Percentiles rank a stretch among this genome's conserved stretches.
phyloP scores from a whole-genome alignment of 1,139 yeast genomes.

The Candida glucosophila region DNA sequence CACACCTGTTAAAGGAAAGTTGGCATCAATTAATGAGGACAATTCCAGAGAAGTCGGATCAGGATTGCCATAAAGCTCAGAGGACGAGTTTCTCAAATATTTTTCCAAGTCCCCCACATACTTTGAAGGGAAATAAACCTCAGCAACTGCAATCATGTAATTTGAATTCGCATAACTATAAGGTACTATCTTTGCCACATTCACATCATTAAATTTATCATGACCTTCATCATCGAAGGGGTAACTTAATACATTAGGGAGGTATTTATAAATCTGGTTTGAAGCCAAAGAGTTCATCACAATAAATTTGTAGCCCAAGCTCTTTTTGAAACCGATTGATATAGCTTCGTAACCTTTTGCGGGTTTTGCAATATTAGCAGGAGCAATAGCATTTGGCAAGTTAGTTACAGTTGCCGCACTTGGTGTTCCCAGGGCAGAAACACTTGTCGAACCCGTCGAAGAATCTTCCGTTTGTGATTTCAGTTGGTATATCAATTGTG shows the following conservation, averaged over 20 bases:
- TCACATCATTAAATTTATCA: constrained; percentile 23
- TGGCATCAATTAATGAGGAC: constrained; percentile 51
- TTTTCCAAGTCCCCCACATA: constrained; percentile 36
- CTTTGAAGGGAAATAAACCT: constrained; percentile 58
- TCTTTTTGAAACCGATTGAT: constrained; percentile 62
- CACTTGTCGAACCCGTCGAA: constrained; percentile 2
- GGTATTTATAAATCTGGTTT: constrained; percentile 67
- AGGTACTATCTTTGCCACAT: constrained; percentile 59
- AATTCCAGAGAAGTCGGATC: constrained; percentile 38
- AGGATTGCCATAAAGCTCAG: constrained; percentile 43
- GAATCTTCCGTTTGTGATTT: too few relatives aligned
- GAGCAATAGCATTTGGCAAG: constrained; percentile 63
- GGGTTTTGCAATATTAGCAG: constrained; percentile 37
- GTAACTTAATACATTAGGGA: constrained; percentile 47
- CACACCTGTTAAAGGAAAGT: constrained; percentile 56
- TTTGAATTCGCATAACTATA: constrained; percentile 41
- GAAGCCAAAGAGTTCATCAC: constrained; percentile 58
- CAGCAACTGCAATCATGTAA: constrained; percentile 69
- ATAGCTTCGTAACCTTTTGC: constrained; percentile 45
- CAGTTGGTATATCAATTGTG: too few relatives aligned
- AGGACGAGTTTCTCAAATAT: constrained; percentile 32
- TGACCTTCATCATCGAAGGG: constrained; percentile 34
- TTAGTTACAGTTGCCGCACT: constrained; percentile 38
- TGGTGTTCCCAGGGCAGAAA: constrained; percentile 15
- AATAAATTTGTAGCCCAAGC: constrained; percentile 65